These are phyloP conservation scores for Pochonia chlamydosporia DNA, from an alignment of 2,329 filamentous ascomycete genomes.

Conservation along the genomic window DNA sequence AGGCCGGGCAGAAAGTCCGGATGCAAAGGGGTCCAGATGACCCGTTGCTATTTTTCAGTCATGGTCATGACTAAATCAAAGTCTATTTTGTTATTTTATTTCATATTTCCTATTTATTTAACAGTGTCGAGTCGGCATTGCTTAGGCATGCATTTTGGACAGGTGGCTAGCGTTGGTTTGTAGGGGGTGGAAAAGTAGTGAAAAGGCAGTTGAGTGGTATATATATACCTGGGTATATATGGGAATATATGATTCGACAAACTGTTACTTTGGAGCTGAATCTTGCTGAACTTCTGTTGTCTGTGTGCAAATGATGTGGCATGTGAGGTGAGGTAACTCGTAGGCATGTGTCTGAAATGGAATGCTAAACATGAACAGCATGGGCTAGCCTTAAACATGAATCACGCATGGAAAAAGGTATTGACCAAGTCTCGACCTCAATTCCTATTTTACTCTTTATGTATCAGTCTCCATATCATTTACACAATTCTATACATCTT, in stretches of 20 bases:
- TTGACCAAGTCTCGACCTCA: background rate
- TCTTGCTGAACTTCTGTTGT: too few species aligned
- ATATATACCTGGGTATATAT: too few species aligned
- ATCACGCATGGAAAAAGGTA: too few species aligned
- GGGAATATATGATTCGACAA: background rate
- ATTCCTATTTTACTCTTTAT: background rate
- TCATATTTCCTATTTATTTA: constrained; percentile 11
- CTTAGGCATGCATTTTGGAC: background rate
- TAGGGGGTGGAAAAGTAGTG: background rate
- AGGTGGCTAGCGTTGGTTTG: background rate
- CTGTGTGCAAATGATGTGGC: too few species aligned
- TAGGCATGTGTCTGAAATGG: too few species aligned
- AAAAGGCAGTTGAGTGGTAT: too few species aligned
- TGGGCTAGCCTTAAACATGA: too few species aligned
- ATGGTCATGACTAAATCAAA: background rate
- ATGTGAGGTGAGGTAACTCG: too few species aligned
- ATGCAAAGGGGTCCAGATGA: constrained; percentile 24
- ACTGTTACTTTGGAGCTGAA: background rate
- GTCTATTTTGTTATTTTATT: constrained; percentile 6
- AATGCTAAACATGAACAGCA: too few species aligned
- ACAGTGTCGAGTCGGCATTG: background rate
- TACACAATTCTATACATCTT: background rate
- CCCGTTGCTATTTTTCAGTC: background rate
- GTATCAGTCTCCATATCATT: background rate
- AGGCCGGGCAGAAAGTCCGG: constrained; percentile 33